These are phyloP conservation scores for Cryphonectria nitschkei DNA, from an alignment of 2,329 filamentous ascomycete genomes.

Conservation along the genomic window DNA sequence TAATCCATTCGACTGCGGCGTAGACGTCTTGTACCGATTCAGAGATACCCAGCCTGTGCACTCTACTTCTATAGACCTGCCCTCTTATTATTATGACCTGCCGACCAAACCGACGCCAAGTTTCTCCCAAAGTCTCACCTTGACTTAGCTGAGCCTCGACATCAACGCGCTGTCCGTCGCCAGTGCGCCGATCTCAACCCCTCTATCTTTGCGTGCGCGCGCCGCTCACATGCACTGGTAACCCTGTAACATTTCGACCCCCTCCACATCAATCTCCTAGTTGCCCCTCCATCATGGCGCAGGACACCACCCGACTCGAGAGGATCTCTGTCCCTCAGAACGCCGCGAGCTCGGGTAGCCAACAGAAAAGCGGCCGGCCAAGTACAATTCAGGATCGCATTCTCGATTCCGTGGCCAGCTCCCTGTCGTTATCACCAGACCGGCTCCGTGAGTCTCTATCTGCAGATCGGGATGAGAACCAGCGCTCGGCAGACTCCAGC, in stretches of 20 bases:
- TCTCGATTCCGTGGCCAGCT: slow-evolving; percentile 25
- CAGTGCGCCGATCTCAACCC: not conserved
- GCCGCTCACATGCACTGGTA: not conserved
- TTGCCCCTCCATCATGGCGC: slow-evolving; percentile 19
- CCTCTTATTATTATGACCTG: slow-evolving; percentile 21
- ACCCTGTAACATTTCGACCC: slow-evolving; percentile 8
- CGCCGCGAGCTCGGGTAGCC: slow-evolving; percentile 15
- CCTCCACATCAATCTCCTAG: not conserved
- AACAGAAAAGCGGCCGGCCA: slow-evolving; percentile 15
- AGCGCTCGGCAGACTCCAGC: slow-evolving; percentile 13
- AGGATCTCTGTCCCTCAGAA: slow-evolving; percentile 24
- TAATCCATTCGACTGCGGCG: slow-evolving; percentile 9
- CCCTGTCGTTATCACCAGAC: slow-evolving; percentile 24
- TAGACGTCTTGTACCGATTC: slow-evolving; percentile 16
- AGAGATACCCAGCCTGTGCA: slow-evolving; percentile 24
- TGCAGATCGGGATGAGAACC: slow-evolving; percentile 11
- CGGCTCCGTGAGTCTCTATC: slow-evolving; percentile 24
- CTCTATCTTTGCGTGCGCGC: not conserved
- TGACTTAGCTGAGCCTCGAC: slow-evolving; percentile 3
- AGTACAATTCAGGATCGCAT: slow-evolving; percentile 27
- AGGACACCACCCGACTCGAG: slow-evolving; percentile 24
- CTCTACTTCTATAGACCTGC: slow-evolving; percentile 1
- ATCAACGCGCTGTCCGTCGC: not conserved
- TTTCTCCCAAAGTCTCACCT: slow-evolving; percentile 5
- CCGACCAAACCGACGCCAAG: slow-evolving; percentile 15